Evolutionary conservation across 2,329 filamentous ascomycete species (phyloP).

Genomic region (Fusarium abutilonis): DNA sequence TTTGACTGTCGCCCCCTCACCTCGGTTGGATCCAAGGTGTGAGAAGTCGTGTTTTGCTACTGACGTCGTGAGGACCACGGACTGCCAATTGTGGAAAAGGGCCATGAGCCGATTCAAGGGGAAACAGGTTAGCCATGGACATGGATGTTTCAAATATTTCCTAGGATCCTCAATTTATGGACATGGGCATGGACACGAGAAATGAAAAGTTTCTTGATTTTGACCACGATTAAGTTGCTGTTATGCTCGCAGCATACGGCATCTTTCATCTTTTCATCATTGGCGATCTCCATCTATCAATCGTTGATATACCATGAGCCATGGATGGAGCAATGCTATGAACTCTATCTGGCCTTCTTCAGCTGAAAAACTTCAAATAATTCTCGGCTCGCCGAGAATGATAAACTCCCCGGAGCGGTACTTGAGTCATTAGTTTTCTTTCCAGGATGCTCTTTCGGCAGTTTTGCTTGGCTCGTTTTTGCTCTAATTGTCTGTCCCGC

Average conservation of each 20-base stretch:
- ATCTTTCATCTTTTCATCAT: not conserved
- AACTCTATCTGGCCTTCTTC: conserved; percentile 11
- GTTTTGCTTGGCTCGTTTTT: conserved; percentile 32
- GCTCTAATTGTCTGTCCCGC: conserved; percentile 37
- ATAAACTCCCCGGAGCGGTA: conserved; percentile 25
- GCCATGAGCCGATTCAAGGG: conserved; percentile 39
- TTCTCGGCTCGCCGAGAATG: conserved; percentile 8
- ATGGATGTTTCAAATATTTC: conserved; percentile 23
- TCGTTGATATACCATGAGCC: not conserved
- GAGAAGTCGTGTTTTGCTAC: conserved; percentile 20
- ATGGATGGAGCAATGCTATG: not conserved
- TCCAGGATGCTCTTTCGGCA: conserved; percentile 30
- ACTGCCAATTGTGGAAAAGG: conserved; percentile 40
- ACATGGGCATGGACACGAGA: conserved; percentile 29
- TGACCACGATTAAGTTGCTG: conserved; percentile 5
- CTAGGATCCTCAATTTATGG: conserved; percentile 29
- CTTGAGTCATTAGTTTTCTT: conserved; percentile 35
- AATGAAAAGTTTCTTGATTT: conserved; percentile 14
- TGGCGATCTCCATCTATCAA: not conserved
- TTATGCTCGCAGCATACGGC: not conserved
- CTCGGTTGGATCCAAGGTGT: conserved; percentile 20
- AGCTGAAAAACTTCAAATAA: conserved; percentile 6
- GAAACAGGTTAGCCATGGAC: conserved; percentile 30
- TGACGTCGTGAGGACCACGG: conserved; percentile 39
- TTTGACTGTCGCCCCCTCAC: conserved; percentile 27